Conservation (phyloP, 1,284 basidiomycete species). For the Cryptococcus sp. region DNA sequence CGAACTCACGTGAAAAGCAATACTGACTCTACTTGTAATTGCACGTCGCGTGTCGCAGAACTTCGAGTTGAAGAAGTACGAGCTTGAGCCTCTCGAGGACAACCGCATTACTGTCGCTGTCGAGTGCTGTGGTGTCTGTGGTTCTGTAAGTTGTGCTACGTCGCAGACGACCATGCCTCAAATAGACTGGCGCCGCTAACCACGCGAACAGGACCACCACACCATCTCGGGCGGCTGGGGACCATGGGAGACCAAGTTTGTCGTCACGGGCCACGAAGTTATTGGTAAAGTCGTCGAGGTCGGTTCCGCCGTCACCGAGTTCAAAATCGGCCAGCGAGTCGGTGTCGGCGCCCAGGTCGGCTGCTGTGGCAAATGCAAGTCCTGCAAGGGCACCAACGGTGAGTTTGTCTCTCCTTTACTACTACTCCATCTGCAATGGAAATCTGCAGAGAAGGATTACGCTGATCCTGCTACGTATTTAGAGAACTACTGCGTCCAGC, state of each 20-base stretch:
- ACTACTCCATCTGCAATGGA: not conserved
- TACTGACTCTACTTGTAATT: too few species aligned
- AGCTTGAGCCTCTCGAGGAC: constrained; percentile 66
- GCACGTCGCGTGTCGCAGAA: constrained; percentile 29
- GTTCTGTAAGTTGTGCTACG: constrained; percentile 17
- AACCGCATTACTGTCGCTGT: constrained; percentile 46
- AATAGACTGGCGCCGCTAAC: not conserved
- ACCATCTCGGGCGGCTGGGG: constrained; percentile 61
- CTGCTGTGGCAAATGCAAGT: constrained; percentile 56
- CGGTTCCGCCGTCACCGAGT: constrained; percentile 60
- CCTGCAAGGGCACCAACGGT: constrained; percentile 53
- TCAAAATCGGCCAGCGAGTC: constrained; percentile 65
- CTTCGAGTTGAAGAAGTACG: constrained; percentile 63
- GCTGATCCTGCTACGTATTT: not conserved
- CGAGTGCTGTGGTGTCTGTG: constrained; percentile 34
- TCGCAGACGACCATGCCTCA: not conserved
- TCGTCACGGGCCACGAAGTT: constrained; percentile 62
- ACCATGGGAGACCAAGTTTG: constrained; percentile 36
- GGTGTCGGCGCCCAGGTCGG: constrained; percentile 65
- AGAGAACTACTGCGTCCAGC: constrained; percentile 55
- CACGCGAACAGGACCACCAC: constrained; percentile 44
- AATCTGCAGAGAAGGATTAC: not conserved
- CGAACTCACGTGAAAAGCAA: not conserved
- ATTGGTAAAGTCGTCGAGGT: constrained; percentile 62
- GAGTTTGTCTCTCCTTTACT: constrained; percentile 2